Conservation (phyloP, 129 eudicot species). For the Tagetes patula region DNA sequence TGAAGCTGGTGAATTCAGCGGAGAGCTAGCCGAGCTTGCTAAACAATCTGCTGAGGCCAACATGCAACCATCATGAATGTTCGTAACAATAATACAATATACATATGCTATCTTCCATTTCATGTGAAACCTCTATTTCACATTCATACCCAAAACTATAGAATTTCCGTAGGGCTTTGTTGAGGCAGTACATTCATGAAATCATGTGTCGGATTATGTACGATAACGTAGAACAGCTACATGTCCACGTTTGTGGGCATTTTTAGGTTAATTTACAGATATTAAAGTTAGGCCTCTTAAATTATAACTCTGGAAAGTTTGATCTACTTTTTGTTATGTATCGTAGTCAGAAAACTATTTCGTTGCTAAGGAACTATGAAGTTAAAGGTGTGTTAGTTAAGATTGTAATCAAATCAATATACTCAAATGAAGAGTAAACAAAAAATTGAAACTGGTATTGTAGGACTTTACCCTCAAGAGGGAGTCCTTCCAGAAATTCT, state of each 20-base stretch:
- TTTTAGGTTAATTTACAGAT: neutral
- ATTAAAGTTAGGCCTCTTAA: too few species aligned
- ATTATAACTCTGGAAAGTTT: too few species aligned
- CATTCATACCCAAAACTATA: neutral
- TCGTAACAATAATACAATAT: neutral
- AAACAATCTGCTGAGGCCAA: constrained; percentile 33
- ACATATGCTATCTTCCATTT: neutral
- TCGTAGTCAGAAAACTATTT: too few species aligned
- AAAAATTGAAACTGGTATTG: neutral
- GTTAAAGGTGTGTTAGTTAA: too few species aligned
- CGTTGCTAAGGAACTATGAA: too few species aligned
- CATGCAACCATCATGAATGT: constrained; percentile 26
- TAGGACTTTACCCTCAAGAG: constrained; percentile 25
- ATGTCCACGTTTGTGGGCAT: neutral
- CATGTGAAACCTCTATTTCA: constrained; percentile 23
- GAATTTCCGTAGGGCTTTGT: neutral
- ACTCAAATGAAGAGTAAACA: too few species aligned
- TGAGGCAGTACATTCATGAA: neutral
- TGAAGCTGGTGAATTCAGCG: constrained; percentile 44
- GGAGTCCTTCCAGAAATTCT: constrained; percentile 44
- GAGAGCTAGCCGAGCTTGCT: constrained; percentile 34
- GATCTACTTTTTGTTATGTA: too few species aligned
- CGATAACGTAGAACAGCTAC: constrained; percentile 16
- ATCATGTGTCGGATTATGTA: neutral
- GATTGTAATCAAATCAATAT: too few species aligned